Evolutionary conservation across 164 flowering plant genomes (phyloP).

Genomic region (Brasenia schreberi): DNA sequence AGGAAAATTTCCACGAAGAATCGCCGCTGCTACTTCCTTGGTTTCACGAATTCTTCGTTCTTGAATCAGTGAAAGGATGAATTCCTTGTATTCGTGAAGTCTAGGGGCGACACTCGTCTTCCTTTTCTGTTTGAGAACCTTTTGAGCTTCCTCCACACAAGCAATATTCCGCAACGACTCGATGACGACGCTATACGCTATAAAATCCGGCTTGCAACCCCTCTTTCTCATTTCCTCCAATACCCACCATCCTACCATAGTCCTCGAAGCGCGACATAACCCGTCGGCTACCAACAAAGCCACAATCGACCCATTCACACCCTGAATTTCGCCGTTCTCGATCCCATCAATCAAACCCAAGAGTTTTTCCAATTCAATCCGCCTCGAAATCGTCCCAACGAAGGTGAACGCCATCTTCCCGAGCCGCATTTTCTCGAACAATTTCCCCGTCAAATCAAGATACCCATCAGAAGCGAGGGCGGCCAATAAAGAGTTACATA

Average conservation of each 20-base stretch:
- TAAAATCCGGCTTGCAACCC: constrained; percentile 83
- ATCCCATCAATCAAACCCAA: constrained; percentile 43
- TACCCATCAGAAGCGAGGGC: constrained; percentile 54
- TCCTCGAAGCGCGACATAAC: constrained; percentile 38
- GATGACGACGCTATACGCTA: constrained; percentile 68
- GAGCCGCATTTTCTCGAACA: constrained; percentile 51
- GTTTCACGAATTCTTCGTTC: constrained; percentile 49
- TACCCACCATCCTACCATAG: constrained; percentile 34
- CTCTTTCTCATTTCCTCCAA: constrained; percentile 65
- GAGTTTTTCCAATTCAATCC: constrained; percentile 17
- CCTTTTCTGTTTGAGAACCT: constrained; percentile 68
- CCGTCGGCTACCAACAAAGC: constrained; percentile 71
- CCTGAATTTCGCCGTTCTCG: constrained; percentile 12
- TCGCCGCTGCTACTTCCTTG: constrained; percentile 59
- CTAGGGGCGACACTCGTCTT: constrained; percentile 90
- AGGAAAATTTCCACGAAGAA: constrained; percentile 63
- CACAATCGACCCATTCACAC: constrained; percentile 52
- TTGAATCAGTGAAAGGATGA: constrained; percentile 44
- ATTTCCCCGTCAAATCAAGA: constrained; percentile 20
- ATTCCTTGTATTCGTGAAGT: constrained; percentile 50
- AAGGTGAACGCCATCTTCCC: constrained; percentile 35
- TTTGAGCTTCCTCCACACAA: constrained; percentile 30
- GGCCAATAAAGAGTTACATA: constrained; percentile 59
- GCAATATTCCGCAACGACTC: constrained; percentile 43
- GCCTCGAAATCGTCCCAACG: constrained; percentile 38